phyloP scores from a whole-genome alignment of 768 basidiomycete species.

The Tulasnella sp. region DNA sequence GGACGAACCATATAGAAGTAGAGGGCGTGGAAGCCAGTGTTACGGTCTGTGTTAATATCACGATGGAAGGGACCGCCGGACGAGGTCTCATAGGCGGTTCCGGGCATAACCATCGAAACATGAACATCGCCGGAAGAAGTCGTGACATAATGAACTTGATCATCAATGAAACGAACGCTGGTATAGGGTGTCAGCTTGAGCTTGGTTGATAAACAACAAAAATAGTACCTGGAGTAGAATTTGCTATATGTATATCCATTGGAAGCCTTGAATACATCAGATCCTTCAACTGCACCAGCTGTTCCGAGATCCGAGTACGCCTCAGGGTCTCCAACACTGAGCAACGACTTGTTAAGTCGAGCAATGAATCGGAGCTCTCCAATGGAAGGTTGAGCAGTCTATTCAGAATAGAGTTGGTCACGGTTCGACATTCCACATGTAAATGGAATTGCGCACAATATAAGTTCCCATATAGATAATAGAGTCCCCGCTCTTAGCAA shows the following conservation, averaged over 20 bases:
- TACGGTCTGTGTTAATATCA: conserved; percentile 20
- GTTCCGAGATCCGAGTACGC: conserved; percentile 33
- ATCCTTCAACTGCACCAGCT: conserved; percentile 32
- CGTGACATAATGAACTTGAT: conserved; percentile 39
- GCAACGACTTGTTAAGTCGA: conserved; percentile 29
- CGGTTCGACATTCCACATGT: too few relatives aligned
- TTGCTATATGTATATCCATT: conserved; percentile 38
- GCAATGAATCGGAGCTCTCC: conserved; percentile 40
- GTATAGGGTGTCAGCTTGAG: conserved; percentile 10
- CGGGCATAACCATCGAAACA: conserved; percentile 25
- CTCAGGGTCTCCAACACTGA: conserved; percentile 22
- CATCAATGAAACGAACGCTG: conserved; percentile 34
- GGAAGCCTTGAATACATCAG: conserved; percentile 32
- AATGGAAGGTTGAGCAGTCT: conserved; percentile 24
- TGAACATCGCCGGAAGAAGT: conserved; percentile 32
- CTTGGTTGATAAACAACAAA: not conserved
- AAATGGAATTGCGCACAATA: conserved; percentile 8
- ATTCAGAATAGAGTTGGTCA: conserved; percentile 11
- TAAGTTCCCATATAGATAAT: conserved; percentile 37
- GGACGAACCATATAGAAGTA: conserved; percentile 11
- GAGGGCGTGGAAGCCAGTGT: not conserved
- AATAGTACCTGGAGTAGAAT: conserved; percentile 26
- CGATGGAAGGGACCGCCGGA: conserved; percentile 43
- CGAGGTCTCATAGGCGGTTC: conserved; percentile 34
- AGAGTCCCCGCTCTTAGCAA: conserved; percentile 34